These are phyloP conservation scores for Juglanconis oblonga DNA, from an alignment of 2,329 filamentous ascomycete species.

Conservation along the genomic window DNA sequence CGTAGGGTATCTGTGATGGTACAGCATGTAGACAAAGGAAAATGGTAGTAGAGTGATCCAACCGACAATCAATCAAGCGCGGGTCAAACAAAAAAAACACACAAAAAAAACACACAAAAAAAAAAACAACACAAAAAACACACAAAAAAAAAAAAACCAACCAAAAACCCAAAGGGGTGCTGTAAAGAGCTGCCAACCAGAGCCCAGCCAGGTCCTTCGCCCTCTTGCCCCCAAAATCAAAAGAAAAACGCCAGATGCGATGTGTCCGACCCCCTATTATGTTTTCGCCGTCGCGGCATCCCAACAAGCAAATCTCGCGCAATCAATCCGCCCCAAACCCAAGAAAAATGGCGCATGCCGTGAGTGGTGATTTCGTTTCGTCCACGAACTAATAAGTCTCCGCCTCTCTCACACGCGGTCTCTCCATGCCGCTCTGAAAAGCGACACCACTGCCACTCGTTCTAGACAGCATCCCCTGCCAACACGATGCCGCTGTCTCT, in stretches of 20 bases:
- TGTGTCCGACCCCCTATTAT: constrained; percentile 2
- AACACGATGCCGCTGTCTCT: constrained; percentile 19
- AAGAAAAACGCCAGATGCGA: constrained; percentile 9
- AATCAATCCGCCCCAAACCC: neutral
- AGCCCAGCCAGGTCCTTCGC: constrained; percentile 5
- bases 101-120: neutral
- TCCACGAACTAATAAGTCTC: neutral
- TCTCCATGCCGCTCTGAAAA: neutral
- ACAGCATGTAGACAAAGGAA: constrained; percentile 16
- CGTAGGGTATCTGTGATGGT: constrained; percentile 18
- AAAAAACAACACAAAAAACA: constrained; percentile 3
- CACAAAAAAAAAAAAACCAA: neutral
- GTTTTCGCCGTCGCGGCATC: neutral
- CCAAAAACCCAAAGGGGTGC: neutral
- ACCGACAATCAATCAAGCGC: neutral
- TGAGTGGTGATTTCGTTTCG: constrained; percentile 9
- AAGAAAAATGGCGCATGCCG: constrained; percentile 5
- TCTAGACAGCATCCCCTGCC: constrained; percentile 10
- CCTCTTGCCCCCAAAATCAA: neutral
- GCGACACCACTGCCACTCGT: neutral
- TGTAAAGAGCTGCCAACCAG: neutral
- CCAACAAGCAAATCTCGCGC: neutral
- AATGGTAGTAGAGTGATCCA: constrained; percentile 1
- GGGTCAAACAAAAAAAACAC: neutral
- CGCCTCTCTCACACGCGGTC: neutral